Base-by-base conservation (phyloP, 805 yeast species). In the Kuraishia borneana region DNA sequence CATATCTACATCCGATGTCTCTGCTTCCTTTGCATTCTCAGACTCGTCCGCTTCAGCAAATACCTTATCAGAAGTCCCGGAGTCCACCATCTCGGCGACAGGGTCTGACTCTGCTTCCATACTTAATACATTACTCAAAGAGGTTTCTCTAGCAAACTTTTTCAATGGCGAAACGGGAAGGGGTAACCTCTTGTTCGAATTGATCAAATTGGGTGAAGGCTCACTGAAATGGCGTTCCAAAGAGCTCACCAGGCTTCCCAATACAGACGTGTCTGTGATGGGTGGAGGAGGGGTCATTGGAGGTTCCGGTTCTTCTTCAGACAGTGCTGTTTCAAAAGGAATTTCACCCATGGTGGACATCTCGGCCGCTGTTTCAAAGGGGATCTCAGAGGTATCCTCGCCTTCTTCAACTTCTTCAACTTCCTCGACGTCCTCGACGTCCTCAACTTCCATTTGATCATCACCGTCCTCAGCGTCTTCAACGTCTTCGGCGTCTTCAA, bases 391-490 rank as follows among this genome's bases (percentile, higher is more conserved):
- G 28, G 12, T 16, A 25, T 25, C 28, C 13, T 12, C 28, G 6
- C 6, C 16, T 25, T 25, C 28, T 10, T 19, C 26, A 19, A 12
- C 31, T 25, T 32, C 21, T 27, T 32, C 33, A 10, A 25, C 10
- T 8, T 27, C 36, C 20, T 34, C 33, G 8, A 29, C 35, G 14
- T 16, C 29, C 12, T 18, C 27, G 8, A 13, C 17, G n/a, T 26
- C 28, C 14, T 6, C 21, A 31, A 16, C 16, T 14, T 26, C 31
- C 4, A 9, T 16, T 26, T 18, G 13, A 12, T 14, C 9, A 7
- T 33, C 36, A 18, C 18, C 26, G 13, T 27, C 36, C 5, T 33
- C 32, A 18, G 13, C 17, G 13, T 28, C 22, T 26, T 27, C 36
- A 5, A n/a, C 16, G 5, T 17, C 30, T 6, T 25, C 16, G 5